Evolutionary conservation across 768 basidiomycete species (phyloP), one percentile per base, ranked within the genome.

Genomic region (Boletus reticuloceps): DNA sequence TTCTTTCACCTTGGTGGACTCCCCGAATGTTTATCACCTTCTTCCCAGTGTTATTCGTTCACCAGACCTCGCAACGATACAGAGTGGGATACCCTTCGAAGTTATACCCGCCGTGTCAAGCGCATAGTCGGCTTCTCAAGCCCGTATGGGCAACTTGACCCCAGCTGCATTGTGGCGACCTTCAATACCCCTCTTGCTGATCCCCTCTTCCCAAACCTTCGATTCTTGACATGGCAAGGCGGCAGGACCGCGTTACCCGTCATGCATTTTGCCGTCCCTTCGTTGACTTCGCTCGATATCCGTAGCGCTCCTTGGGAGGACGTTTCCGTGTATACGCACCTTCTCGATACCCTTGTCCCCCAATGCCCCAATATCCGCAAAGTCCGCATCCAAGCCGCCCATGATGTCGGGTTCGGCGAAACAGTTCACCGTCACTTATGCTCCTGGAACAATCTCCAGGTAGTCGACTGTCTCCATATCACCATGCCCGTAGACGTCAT

Each of bases 181-280:
- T 51, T 51, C 31, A 6, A 17, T 41, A 5, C n/a, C 9, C 39
- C 39, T 14, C n/a, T 51, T 16, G 17, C 8, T 17, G 36, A 39
- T 2, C 27, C 53, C 4, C 50, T 58, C 25, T 47, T 55, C 32
- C 50, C 53, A 4, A 55, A 47, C 31, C 56, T 60, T 51, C 49
- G 37, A 9, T 31, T 40, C 32, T 40, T 60, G 22, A 25, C 25
- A 19, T 59, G 55, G 55, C 32, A 57, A 29, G 58, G 52, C 3
- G 52, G 43, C 2, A 37, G 13, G 14, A 3, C 29, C 5, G 42
- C 46, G 16, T 31, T 58, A 9, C 55, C 58, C 14, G 32, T 25
- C 2, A n/a, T 50, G 1, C 31, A 52, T 25, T 48, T 59, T 25
- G 42, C 56, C 4, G 52, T 34, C 2, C 22, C 49, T 4, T 11